Percentiles rank a stretch among this genome's conserved stretches.
Conservation (phyloP, 108 stramenopile species). For the Discostella stelligeroides region DNA sequence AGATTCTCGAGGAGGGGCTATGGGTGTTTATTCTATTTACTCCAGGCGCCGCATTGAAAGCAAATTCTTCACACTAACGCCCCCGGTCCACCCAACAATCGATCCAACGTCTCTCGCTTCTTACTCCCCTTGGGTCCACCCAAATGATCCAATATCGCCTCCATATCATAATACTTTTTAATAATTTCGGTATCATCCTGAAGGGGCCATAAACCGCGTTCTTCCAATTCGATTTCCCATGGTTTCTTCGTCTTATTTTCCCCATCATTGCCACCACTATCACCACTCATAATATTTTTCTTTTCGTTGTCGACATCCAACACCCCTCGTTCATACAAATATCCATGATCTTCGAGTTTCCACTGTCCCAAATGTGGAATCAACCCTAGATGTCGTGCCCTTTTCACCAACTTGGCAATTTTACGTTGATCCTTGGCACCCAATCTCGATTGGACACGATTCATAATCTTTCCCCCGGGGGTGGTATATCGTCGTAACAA, state of each 20-base stretch:
- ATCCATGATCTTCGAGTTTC: slow-evolving; percentile 74
- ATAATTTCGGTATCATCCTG: slow-evolving; percentile 29
- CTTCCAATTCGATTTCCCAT: slow-evolving; percentile 48
- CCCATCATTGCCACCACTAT: background rate
- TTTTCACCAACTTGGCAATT: slow-evolving; percentile 77
- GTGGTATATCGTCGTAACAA: slow-evolving; percentile 73
- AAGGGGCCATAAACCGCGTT: slow-evolving; percentile 40
- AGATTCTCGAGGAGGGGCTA: too few species aligned
- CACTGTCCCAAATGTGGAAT: slow-evolving; percentile 80
- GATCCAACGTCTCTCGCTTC: slow-evolving; percentile 35
- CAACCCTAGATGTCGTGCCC: slow-evolving; percentile 77
- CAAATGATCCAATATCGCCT: slow-evolving; percentile 27
- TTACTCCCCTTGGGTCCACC: slow-evolving; percentile 23
- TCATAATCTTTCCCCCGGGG: slow-evolving; percentile 83
- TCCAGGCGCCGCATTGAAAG: background rate
- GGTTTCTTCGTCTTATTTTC: slow-evolving; percentile 18
- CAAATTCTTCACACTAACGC: background rate
- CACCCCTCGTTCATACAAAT: slow-evolving; percentile 61
- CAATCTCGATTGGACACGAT: slow-evolving; percentile 72
- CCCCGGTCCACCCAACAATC: slow-evolving; percentile 21
- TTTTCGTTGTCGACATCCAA: slow-evolving; percentile 50
- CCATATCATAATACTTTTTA: slow-evolving; percentile 35
- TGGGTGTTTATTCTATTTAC: too few species aligned
- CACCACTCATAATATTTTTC: too few species aligned
- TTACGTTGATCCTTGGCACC: slow-evolving; percentile 88